Percentiles rank a stretch among this genome's conserved stretches.
Evolutionary conservation across 371 early-diverging fungal genomes (phyloP).

Genomic region (Ecytonucleospora hepatopenaei): DNA sequence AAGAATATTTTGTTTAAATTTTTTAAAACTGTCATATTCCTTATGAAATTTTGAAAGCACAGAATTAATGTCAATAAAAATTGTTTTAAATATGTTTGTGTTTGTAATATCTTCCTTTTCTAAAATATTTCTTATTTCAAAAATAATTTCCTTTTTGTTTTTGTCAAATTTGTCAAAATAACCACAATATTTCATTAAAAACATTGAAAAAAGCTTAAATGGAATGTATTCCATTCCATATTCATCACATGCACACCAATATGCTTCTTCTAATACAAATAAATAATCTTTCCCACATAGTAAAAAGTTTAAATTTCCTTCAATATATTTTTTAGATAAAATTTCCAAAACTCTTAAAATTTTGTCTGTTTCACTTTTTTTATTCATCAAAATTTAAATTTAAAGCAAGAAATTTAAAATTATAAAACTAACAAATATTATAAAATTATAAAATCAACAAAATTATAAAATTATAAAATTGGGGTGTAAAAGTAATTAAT

Average conservation of each 20-base stretch:
- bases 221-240: conserved; percentile 64
- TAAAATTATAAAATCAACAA: background rate
- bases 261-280: conserved; percentile 95
- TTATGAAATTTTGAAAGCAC: conserved; percentile 1
- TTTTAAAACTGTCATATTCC: conserved; percentile 76
- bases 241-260: conserved; percentile 98
- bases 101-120: background rate
- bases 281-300: conserved; percentile 66
- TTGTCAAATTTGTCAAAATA: conserved; percentile 3
- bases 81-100: background rate
- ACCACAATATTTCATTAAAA: conserved; percentile 40
- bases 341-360: conserved; percentile 20
- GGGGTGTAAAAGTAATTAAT: no score
- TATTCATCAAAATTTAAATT: background rate
- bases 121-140: background rate
- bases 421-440: background rate
- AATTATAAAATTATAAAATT: no score
- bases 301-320: conserved; percentile 1
- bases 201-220: conserved; percentile 51
- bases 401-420: background rate
- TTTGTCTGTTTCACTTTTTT: background rate
- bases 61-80: conserved; percentile 7
- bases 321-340: conserved; percentile 5
- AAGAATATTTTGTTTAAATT: conserved; percentile 85
- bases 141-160: background rate